Base-by-base conservation (phyloP, 129 eudicot species). In the Ambrosia trifida region DNA sequence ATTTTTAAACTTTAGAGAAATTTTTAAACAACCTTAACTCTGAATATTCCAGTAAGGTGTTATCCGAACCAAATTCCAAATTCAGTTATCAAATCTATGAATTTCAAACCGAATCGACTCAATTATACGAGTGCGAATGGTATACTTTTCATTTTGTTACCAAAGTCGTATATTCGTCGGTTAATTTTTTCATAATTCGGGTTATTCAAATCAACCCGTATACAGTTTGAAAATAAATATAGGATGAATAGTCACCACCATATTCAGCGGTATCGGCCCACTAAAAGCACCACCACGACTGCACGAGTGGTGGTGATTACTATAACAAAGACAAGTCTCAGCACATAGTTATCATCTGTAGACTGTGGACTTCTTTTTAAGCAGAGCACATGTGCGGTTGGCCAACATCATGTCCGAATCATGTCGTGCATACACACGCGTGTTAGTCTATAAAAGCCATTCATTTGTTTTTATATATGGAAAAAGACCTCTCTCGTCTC, bases 341-440 rank as follows among this genome's bases (percentile, higher is more conserved):
- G 28, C 46, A 70, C 76, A 44, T 60, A 33, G 43, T 38, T 5
- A n/a, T 60, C 67, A 12, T 47, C 6, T 31, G 70, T 73, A 52
- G 72, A 64, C 67, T 75, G 70, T 73, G 64, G 72, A 64, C 59
- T 66, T 33, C 60, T 17, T 74, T 65, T 40, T 54, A 72, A 65
- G 73, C 19, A 30, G 8, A 54, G 33, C 79, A 66, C 73, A 64
- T 75, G 79, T 11, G 67, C 24, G 56, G 65, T 53, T 69, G 81
- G 71, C 58, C 76, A 77, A 17, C 76, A 77, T 77, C 76, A 77
- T 77, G 81, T 77, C 58, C 45, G 53, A 11, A 68, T 68, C 32
- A 68, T 76, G 80, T 68, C 75, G 65, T 56, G 65, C 76, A 77
- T 69, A 75, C 76, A 77, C 76, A 70, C 81, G 81, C 65, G 81